A percentile compares a stretch with the other conserved stretches of the same genome.
phyloP scores from a whole-genome alignment of 371 early-diverging fungal species.

The Sporodiniella umbellata region DNA sequence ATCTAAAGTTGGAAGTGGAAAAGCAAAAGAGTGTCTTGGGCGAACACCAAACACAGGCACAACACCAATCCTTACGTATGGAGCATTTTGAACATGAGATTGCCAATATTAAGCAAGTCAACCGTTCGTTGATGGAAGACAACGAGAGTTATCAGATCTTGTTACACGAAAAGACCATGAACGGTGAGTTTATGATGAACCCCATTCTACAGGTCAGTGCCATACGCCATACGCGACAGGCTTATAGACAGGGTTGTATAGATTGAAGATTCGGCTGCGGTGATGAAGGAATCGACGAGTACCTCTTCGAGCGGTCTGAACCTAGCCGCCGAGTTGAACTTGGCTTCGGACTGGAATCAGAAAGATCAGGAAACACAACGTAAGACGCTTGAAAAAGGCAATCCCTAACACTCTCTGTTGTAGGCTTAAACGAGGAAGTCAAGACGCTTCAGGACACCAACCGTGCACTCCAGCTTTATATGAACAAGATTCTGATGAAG shows the following conservation, averaged over 20 bases:
- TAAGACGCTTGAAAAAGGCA: too few relatives aligned
- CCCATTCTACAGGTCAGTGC: conserved; percentile 54
- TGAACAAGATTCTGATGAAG: conserved; percentile 52
- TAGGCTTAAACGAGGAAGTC: conserved; percentile 43
- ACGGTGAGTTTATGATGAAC: conserved; percentile 74
- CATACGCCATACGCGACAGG: too few relatives aligned
- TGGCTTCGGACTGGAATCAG: conserved; percentile 34
- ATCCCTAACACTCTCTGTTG: too few relatives aligned
- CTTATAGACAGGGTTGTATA: too few relatives aligned
- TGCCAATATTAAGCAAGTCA: conserved; percentile 62
- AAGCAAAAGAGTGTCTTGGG: conserved; percentile 34
- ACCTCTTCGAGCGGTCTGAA: conserved; percentile 26
- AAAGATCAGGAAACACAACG: conserved; percentile 13
- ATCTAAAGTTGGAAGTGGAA: conserved; percentile 40
- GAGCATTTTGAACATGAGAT: conserved; percentile 57
- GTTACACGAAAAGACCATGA: conserved; percentile 77
- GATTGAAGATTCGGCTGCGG: conserved; percentile 7
- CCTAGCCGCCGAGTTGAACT: conserved; percentile 58
- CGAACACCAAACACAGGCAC: conserved; percentile 36
- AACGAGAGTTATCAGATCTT: conserved; percentile 83
- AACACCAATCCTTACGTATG: conserved; percentile 42
- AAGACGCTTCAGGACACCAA: conserved; percentile 44
- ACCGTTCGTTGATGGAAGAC: conserved; percentile 75
- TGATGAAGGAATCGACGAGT: conserved; percentile 7
- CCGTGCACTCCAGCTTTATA: conserved; percentile 45